Conservation (phyloP, 768 basidiomycete species). For the Boletus rubescentipes region DNA sequence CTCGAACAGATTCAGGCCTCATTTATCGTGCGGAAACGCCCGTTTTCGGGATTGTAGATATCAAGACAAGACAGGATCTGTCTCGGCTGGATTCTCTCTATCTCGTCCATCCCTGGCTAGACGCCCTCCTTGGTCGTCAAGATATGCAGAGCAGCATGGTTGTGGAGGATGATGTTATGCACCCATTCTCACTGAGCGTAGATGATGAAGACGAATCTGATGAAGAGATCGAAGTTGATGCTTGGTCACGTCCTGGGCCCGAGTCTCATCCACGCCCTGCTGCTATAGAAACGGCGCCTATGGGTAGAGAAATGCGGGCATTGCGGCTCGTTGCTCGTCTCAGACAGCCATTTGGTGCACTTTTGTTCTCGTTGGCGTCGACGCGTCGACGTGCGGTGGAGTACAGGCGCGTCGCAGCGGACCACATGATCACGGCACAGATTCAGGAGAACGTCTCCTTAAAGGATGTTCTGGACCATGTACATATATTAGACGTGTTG, state of each 20-base stretch:
- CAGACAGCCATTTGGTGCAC: not conserved
- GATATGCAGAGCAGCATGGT: not conserved
- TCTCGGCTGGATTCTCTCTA: not conserved
- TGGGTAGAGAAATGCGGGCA: not conserved
- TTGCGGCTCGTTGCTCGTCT: not conserved
- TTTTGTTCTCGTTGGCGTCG: not conserved
- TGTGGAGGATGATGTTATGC: not conserved
- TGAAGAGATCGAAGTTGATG: not conserved
- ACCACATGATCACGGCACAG: too few relatives aligned
- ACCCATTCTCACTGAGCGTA: not conserved
- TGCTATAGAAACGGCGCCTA: not conserved
- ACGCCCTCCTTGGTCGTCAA: not conserved
- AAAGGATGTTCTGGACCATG: too few relatives aligned
- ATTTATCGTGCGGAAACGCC: not conserved
- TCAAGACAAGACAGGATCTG: not conserved
- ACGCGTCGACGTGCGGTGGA: not conserved
- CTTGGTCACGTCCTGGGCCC: not conserved
- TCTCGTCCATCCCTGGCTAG: slow-evolving; percentile 1
- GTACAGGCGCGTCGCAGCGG: not conserved
- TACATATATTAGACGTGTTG: too few relatives aligned
- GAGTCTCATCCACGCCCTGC: too few relatives aligned
- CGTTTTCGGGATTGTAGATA: not conserved
- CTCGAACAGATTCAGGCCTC: not conserved
- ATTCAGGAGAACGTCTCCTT: too few relatives aligned
- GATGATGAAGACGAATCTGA: not conserved